Base-by-base conservation (phyloP, 306 rosid genomes). In the Corylus americana region DNA sequence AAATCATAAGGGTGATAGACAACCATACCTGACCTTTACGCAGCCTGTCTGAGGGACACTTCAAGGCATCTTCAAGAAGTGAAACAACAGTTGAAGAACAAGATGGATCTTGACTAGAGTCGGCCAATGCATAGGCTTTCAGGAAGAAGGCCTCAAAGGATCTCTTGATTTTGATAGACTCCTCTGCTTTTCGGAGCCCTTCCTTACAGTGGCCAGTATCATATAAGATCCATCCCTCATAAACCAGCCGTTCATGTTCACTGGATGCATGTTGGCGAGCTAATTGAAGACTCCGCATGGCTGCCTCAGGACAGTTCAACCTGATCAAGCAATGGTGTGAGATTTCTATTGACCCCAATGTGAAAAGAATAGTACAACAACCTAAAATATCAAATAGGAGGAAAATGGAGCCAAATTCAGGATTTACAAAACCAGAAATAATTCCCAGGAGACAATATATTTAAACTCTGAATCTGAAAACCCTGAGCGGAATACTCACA, bases 21-120 rank as follows among this genome's bases (percentile, higher is more conserved):
- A 79, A 63, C 74, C 90, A 73, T 87, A 94, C 98, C 94, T 94
- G 98, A 79, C 98, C 98, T 83, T 94, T 94, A 78, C 98, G 98
- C 81, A 94, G 85, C 86, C 96, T 88, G 81, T 94, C 98, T 0
- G 98, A 94, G 64, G 96, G 98, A 86, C 98, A 94, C 85, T 82
- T 92, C 81, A 94, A 82, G 55, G 98, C 98, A 81, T 92, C 97
- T 87, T 94, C 96, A 10, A 94, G 89, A 45, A 92, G 97, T 47
- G 96, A 89, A 80, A 92, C 82, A 68, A 94, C 98, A 77, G 89
- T 85, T 29, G 96, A 89, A 71, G 96, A 92, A 84, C 89, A 86
- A 25, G 92, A 88, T 16, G 92, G 86, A 80, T 91, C 90, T 68
- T 81, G 87, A 82, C 90, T 91, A 55, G 98, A 94, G 85, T 94